Base-by-base conservation (phyloP, 1,284 basidiomycete species). In the Pseudozyma hubeiensis region DNA sequence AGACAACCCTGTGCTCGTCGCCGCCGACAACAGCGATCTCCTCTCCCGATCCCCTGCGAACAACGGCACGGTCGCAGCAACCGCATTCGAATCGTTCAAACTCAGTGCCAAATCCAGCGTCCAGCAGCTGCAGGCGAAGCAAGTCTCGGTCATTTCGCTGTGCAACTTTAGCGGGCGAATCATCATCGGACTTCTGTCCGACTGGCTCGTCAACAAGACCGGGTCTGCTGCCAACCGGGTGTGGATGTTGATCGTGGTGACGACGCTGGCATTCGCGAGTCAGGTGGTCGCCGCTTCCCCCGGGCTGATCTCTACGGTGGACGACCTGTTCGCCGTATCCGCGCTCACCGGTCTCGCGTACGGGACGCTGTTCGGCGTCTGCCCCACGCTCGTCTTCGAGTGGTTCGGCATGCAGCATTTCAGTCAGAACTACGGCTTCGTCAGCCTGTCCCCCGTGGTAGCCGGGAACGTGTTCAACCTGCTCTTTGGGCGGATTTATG, bases 401-500 rank as follows among this genome's bases (percentile, higher is more conserved):
- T 93, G 91, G 91, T 95, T 94, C 76, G 93, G 93, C 7, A 86
- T 93, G 81, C 85, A 90, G 89, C 90, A 91, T 77, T 90, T 92
- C 78, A 90, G 90, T 4, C 90, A 93, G 85, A 96, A 95, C 84
- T 94, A 90, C 90, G 94, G 94, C 16, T 92, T 89, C 81, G 87
- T 91, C 31, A 89, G 89, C 7, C 85, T 94, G 17, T 89, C 91
- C 0, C 93, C 94, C 1, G 88, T 93, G 61, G 51, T 94, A 3
- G 92, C 91, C 7, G 92, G 92, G 0, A 96, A 95, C 85, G 53
- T 93, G 1, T 93, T 94, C 85, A 93, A 93, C 43, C 80, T 95
- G 41, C 86, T 91, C 44, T 96, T 95, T 79, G 94, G 94, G 0
- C 86, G 86, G 43, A 62, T 79, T 31, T 79, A 78, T 40, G 78